phyloP scores from a whole-genome alignment of 2,329 filamentous ascomycete species.

The Ceratocystis lukuohia region DNA sequence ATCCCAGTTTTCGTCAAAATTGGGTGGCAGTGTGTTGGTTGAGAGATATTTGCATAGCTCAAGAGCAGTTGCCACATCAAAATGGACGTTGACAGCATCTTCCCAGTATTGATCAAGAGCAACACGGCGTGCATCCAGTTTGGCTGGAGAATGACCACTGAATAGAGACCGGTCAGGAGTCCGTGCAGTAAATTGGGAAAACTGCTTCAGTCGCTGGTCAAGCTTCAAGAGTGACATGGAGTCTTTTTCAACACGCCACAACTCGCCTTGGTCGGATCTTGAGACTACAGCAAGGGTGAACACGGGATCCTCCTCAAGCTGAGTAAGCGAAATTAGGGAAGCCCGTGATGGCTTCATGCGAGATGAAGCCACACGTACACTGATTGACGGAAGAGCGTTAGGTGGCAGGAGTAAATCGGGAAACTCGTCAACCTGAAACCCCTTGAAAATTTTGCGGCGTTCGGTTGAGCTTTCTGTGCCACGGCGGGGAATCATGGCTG shows the following conservation, averaged over 20 bases:
- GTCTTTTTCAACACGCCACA: conserved; percentile 94
- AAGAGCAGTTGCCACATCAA: conserved; percentile 63
- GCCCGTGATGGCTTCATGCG: conserved; percentile 84
- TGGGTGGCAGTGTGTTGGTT: conserved; percentile 48
- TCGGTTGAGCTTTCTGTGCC: conserved; percentile 30
- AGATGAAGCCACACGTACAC: conserved; percentile 80
- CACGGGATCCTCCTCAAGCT: conserved; percentile 80
- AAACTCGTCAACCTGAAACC: conserved; percentile 72
- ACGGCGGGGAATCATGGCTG: conserved; percentile 2
- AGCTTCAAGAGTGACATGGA: conserved; percentile 66
- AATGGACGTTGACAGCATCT: conserved; percentile 64
- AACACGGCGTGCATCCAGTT: conserved; percentile 71
- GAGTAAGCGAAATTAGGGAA: conserved; percentile 66
- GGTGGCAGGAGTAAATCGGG: conserved; percentile 75
- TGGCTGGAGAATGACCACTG: conserved; percentile 82
- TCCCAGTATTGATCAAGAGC: conserved; percentile 80
- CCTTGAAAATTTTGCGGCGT: conserved; percentile 52
- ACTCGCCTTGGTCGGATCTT: conserved; percentile 58
- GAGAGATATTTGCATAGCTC: conserved; percentile 80
- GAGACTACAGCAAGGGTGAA: conserved; percentile 81
- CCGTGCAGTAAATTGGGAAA: conserved; percentile 54
- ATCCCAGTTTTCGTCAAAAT: conserved; percentile 40
- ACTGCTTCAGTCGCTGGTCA: conserved; percentile 64
- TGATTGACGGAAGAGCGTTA: conserved; percentile 74
- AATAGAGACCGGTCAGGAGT: conserved; percentile 80